Base-by-base conservation (phyloP, 768 basidiomycete species). In the Rickenella mellea region DNA sequence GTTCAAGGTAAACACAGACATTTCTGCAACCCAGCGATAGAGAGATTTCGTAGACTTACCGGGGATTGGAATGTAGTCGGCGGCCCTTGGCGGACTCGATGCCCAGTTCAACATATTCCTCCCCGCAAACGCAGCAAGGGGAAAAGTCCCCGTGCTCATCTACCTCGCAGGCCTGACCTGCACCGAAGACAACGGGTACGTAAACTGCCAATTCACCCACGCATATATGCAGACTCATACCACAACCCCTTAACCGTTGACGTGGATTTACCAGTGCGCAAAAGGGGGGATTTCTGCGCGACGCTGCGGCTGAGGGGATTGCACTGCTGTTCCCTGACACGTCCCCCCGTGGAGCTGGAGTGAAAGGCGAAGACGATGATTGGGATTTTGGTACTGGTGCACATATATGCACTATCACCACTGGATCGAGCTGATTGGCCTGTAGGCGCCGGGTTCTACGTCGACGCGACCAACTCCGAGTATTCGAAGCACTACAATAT, bases 251-350 rank as follows among this genome's bases (percentile, higher is more conserved):
- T 40, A 47, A 9, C 21, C 24, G n/a, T 11, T 29, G n/a, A 17
- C 3, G 10, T 10, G 22, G 27, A n/a, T 2, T 5, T 29, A n/a
- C 2, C 51, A 91, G 88, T 0, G 78, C 94, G 1, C 89, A 93
- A 63, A 98, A 99, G 60, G 93, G 90, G n/a, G 76, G 74, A 9
- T 94, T 98, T 65, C 64, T 97, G 28, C 71, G 78, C n/a, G 77
- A 83, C 29, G 94, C 94, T 1, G 76, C 90, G 4, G 69, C 76
- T 15, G 80, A 94, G 53, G 82, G 84, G 5, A 81, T 99, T 42
- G 93, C 96, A 0, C 66, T 98, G 39, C 76, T 98, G 43, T 90
- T 97, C 59, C 90, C 96, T 2, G 96, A 99, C 56, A 98, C 94
- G 0, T 92, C 88, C 26, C 96, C 96, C 1, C 76, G 96, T 27